phyloP scores from a whole-genome alignment of 495 filamentous ascomycete species.

The Lophium mytilinum region DNA sequence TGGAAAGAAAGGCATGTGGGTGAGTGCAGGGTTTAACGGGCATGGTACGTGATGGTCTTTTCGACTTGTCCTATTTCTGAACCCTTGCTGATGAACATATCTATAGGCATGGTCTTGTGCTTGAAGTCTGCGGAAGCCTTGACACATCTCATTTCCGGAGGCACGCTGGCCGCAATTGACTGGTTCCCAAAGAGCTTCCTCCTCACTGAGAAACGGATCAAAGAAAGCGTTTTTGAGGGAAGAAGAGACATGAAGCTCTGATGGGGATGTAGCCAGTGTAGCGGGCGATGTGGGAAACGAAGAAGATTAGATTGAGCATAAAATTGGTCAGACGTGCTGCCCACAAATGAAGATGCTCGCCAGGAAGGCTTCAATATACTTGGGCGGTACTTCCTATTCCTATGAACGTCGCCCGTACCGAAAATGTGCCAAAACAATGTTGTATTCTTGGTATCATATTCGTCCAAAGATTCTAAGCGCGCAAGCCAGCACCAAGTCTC shows the following conservation, averaged over 20 bases:
- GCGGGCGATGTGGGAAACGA: no score
- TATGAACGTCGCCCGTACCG: no score
- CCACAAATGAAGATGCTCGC: no score
- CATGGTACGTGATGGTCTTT: constrained; percentile 34
- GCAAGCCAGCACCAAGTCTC: no score
- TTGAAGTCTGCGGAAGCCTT: constrained; percentile 49
- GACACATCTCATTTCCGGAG: constrained; percentile 41
- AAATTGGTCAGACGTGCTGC: no score
- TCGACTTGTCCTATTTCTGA: background rate
- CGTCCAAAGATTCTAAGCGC: no score
- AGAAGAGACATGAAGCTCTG: constrained; percentile 24
- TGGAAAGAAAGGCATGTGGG: constrained; percentile 41
- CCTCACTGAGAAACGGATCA: constrained; percentile 40
- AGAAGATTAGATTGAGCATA: no score
- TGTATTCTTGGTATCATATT: no score
- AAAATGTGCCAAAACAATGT: no score
- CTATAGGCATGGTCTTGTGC: constrained; percentile 42
- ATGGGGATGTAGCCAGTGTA: no score
- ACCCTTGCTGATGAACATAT: background rate
- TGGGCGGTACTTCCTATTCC: no score
- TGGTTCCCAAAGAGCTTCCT: constrained; percentile 50
- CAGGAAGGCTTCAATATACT: no score
- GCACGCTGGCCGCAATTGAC: constrained; percentile 22
- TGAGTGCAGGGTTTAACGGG: constrained; percentile 47
- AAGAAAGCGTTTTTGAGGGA: constrained; percentile 36